These are phyloP conservation scores for Ceratobasidium sp. DNA, from an alignment of 1,284 basidiomycete genomes.

Conservation along the genomic window DNA sequence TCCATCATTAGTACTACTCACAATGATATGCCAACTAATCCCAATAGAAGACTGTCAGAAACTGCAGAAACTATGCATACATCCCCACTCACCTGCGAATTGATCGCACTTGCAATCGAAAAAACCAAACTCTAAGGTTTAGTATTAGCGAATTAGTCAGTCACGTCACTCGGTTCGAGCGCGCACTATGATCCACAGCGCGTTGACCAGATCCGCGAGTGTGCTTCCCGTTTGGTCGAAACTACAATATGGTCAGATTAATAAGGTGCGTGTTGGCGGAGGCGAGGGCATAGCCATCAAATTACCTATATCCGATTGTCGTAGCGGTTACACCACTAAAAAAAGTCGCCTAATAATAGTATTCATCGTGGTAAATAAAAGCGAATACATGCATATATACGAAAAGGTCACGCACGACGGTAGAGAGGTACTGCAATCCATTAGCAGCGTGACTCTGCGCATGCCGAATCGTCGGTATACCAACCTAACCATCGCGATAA, in stretches of 20 bases:
- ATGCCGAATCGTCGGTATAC: constrained; percentile 81
- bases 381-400: not conserved
- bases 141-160: no score
- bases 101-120: constrained; percentile 82
- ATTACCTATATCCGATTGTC: constrained; percentile 23
- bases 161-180: no score
- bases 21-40: constrained; percentile 36
- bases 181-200: constrained; percentile 81
- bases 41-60: not conserved
- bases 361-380: not conserved
- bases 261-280: no score
- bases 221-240: constrained; percentile 29
- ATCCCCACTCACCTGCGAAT: constrained; percentile 65
- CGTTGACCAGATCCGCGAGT: constrained; percentile 64
- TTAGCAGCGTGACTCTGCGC: constrained; percentile 77
- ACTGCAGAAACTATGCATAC: not conserved
- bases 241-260: not conserved
- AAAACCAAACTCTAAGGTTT: constrained; percentile 66
- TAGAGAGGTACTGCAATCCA: constrained; percentile 76
- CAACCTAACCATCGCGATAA: constrained; percentile 55
- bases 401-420: constrained; percentile 58
- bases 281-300: no score
- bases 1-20: no score
- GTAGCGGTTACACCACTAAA: constrained; percentile 76
- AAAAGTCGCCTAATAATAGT: constrained; percentile 67